Conservation (phyloP, 2,329 filamentous ascomycete species). For the Sclerotinia nivalis region DNA sequence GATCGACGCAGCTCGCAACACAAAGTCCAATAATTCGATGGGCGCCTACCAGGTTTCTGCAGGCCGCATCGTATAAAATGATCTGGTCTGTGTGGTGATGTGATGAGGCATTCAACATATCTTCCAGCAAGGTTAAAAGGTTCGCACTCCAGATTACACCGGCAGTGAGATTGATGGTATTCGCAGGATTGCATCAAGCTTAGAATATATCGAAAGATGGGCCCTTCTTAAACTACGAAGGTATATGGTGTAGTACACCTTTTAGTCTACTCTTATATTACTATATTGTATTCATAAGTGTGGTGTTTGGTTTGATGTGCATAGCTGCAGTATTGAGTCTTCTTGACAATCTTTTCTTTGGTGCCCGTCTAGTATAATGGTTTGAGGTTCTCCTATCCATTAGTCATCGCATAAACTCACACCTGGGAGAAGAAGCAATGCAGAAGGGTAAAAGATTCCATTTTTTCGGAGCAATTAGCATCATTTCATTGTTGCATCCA, state of each 20-base stretch:
- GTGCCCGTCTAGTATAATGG: background rate
- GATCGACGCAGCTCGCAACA: background rate
- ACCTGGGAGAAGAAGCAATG: background rate
- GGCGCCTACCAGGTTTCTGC: background rate
- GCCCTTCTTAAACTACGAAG: slow-evolving; percentile 94
- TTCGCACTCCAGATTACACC: slow-evolving; percentile 88
- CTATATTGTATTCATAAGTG: background rate
- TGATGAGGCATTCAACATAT: slow-evolving; percentile 77
- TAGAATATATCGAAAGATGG: slow-evolving; percentile 95
- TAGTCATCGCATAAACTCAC: background rate
- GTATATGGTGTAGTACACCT: slow-evolving; percentile 45
- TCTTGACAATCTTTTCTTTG: background rate
- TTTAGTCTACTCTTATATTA: background rate
- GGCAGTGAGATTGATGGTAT: slow-evolving; percentile 93
- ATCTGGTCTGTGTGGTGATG: background rate
- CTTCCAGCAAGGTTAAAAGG: slow-evolving; percentile 82
- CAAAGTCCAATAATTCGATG: background rate
- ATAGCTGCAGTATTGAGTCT: background rate
- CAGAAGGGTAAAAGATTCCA: background rate
- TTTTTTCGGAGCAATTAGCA: background rate
- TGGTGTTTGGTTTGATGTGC: background rate
- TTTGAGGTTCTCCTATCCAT: background rate
- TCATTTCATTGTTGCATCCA: background rate
- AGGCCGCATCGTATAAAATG: background rate
- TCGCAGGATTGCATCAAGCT: slow-evolving; percentile 83